Evolutionary conservation across 164 flowering plant species (phyloP).

Genomic region (Nymphaea colorata): DNA sequence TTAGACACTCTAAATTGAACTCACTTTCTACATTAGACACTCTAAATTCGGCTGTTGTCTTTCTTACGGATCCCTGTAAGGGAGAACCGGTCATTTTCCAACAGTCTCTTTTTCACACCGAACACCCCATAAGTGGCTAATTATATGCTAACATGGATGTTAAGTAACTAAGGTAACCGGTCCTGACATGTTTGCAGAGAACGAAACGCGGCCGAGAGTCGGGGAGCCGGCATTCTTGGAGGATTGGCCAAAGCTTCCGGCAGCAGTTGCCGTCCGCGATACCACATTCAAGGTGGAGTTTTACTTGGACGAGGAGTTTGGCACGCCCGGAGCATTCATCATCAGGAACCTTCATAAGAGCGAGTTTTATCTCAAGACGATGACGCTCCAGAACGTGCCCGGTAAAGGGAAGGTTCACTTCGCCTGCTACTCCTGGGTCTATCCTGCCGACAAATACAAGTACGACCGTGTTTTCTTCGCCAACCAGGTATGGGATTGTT

Average conservation of each 20-base stretch:
- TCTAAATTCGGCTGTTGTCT: too few species aligned
- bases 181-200: neutral
- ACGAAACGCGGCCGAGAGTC: neutral
- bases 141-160: too few species aligned
- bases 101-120: too few species aligned
- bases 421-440: conserved; percentile 84
- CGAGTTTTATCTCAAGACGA: conserved; percentile 54
- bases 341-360: conserved; percentile 54
- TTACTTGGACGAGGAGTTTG: conserved; percentile 56
- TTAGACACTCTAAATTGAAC: too few species aligned
- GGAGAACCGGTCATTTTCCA: too few species aligned
- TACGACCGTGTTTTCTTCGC: conserved; percentile 22
- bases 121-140: too few species aligned
- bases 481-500: conserved; percentile 15
- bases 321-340: conserved; percentile 65
- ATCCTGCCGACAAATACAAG: conserved; percentile 41
- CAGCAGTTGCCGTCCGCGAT: conserved; percentile 30
- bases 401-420: conserved; percentile 49
- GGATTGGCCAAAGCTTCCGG: conserved; percentile 42
- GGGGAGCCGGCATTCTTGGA: conserved; percentile 51
- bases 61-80: too few species aligned
- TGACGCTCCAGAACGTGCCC: conserved; percentile 57
- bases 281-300: conserved; percentile 30
- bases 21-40: too few species aligned
- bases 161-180: too few species aligned